Evolutionary conservation across 83 land plant species (phyloP).

Genomic region (Isoetes engelmannii): DNA sequence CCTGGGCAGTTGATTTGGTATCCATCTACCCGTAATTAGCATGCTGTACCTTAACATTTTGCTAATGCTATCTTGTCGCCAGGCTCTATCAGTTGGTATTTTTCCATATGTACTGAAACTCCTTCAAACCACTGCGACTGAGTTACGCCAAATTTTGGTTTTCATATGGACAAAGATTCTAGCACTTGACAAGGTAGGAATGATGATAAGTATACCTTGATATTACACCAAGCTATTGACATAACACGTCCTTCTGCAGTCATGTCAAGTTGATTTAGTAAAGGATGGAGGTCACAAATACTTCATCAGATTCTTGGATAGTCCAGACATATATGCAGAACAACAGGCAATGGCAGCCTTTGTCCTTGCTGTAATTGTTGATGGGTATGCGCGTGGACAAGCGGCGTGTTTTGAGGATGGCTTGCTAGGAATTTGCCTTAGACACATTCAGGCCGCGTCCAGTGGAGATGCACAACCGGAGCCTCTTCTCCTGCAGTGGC

Average conservation of each 20-base stretch:
- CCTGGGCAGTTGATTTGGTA: slow-evolving; percentile 99
- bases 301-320: slow-evolving; percentile 85
- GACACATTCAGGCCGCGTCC: slow-evolving; percentile 53
- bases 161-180: slow-evolving; percentile 98
- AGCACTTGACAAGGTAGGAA: slow-evolving; percentile 89
- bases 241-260: slow-evolving; percentile 37
- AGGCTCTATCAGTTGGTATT: slow-evolving; percentile 97
- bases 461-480: slow-evolving; percentile 56
- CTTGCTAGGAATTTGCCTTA: slow-evolving; percentile 58
- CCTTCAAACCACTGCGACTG: slow-evolving; percentile 85
- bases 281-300: slow-evolving; percentile 89
- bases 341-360: slow-evolving; percentile 99
- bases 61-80: slow-evolving; percentile 4
- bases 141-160: slow-evolving; percentile 85
- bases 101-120: slow-evolving; percentile 94
- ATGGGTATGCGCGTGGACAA: slow-evolving; percentile 80
- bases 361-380: slow-evolving; percentile 90
- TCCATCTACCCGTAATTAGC: background rate
- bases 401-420: slow-evolving; percentile 68
- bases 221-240: background rate
- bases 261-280: slow-evolving; percentile 94
- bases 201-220: background rate
- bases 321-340: slow-evolving; percentile 65
- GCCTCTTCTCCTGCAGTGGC: slow-evolving; percentile 89
- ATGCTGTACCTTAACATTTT: background rate